Percentiles rank a stretch among this genome's conserved stretches.
Conservation (phyloP, 352 stramenopile species). For the Phytophthora macrochlamydospora region DNA sequence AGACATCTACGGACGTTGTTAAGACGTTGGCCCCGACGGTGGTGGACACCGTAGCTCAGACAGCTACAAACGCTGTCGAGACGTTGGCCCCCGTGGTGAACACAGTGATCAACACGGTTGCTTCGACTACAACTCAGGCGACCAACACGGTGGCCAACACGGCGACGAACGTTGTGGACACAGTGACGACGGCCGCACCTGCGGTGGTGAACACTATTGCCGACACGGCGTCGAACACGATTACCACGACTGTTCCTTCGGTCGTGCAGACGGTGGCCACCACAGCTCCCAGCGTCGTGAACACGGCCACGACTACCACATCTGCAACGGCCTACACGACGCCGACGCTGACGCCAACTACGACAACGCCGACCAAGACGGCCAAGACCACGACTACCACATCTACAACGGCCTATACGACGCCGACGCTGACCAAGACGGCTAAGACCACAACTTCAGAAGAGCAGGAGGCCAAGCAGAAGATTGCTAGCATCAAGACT, state of each 20-base stretch:
- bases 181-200: background rate
- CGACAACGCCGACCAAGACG: background rate
- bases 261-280: background rate
- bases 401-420: too few species aligned
- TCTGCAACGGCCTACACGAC: background rate
- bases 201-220: background rate
- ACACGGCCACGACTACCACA: background rate
- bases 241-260: background rate
- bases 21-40: slow-evolving; percentile 1
- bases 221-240: background rate
- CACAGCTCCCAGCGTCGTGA: background rate
- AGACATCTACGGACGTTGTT: slow-evolving; percentile 7
- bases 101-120: background rate
- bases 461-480: slow-evolving; percentile 10
- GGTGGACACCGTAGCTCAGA: background rate
- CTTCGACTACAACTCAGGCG: background rate
- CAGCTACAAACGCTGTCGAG: background rate
- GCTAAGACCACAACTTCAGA: slow-evolving; percentile 10
- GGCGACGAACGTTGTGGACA: background rate
- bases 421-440: slow-evolving; percentile 15
- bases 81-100: background rate
- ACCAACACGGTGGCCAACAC: background rate
- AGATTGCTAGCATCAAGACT: slow-evolving; percentile 18
- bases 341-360: background rate
- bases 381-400: background rate